Evolutionary conservation across 2,329 filamentous ascomycete species (phyloP).

Genomic region (Pseudocercospora cruenta): DNA sequence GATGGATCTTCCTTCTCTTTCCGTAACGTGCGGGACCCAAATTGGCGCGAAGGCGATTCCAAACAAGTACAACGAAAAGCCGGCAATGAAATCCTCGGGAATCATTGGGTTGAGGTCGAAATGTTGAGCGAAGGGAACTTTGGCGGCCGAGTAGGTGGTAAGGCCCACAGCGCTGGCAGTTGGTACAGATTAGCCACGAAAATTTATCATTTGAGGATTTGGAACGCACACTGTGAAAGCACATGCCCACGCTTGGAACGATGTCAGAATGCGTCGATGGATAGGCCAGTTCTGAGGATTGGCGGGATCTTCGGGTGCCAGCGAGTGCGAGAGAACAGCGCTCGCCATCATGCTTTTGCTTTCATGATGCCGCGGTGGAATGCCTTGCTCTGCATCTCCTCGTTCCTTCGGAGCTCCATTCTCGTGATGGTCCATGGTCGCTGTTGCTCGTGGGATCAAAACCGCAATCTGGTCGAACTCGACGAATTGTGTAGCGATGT

Average conservation of each 20-base stretch:
- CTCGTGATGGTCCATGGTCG: too few species aligned
- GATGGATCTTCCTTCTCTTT: slow-evolving; percentile 59
- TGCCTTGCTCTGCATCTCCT: too few species aligned
- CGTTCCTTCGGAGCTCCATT: too few species aligned
- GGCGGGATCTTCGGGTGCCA: slow-evolving; percentile 11
- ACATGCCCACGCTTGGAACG: slow-evolving; percentile 12
- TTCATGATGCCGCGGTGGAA: not conserved
- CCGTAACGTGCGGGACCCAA: slow-evolving; percentile 63
- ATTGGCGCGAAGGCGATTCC: slow-evolving; percentile 70
- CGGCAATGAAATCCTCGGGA: slow-evolving; percentile 50
- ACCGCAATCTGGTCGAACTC: too few species aligned
- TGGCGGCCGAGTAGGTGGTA: slow-evolving; percentile 19
- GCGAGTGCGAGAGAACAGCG: slow-evolving; percentile 16
- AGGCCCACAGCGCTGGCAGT: slow-evolving; percentile 17
- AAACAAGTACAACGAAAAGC: slow-evolving; percentile 58
- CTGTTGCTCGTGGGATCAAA: too few species aligned
- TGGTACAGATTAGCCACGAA: not conserved
- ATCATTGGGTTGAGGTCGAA: slow-evolving; percentile 62
- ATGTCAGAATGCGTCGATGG: slow-evolving; percentile 17
- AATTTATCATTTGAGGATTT: not conserved
- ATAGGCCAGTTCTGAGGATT: slow-evolving; percentile 25
- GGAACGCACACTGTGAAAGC: slow-evolving; percentile 21
- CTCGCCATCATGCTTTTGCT: slow-evolving; percentile 14
- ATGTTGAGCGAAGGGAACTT: slow-evolving; percentile 30
- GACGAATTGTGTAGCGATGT: too few species aligned